Percentiles rank a stretch among this genome's conserved stretches.
Evolutionary conservation across 257 asterid genomes (phyloP).

Genomic region (Penstemon davidsonii): DNA sequence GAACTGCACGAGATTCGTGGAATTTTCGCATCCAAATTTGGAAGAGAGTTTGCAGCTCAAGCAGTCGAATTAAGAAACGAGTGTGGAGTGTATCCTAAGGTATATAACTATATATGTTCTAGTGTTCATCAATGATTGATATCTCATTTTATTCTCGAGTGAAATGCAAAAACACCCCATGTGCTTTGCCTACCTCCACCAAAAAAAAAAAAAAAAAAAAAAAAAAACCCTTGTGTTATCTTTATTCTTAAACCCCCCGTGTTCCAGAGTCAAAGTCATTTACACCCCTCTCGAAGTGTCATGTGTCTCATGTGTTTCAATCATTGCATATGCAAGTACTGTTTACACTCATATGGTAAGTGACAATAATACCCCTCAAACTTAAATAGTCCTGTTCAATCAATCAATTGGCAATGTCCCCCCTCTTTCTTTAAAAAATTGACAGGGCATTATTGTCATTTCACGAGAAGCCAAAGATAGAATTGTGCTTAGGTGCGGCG

Average conservation of each 20-base stretch:
- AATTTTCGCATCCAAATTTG: constrained; percentile 36
- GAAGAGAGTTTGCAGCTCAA: constrained; percentile 36
- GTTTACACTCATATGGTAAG: too few relatives aligned
- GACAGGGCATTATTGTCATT: not conserved
- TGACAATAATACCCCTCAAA: too few relatives aligned
- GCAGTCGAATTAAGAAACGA: constrained; percentile 36
- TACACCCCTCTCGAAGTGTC: too few relatives aligned
- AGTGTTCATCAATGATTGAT: not conserved
- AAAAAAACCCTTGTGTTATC: too few relatives aligned
- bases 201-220: too few relatives aligned
- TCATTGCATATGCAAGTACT: too few relatives aligned
- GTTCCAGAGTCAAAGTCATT: too few relatives aligned
- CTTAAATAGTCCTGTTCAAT: too few relatives aligned
- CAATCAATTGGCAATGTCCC: too few relatives aligned
- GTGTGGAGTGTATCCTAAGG: constrained; percentile 43
- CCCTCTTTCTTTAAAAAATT: not conserved
- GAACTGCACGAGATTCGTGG: constrained; percentile 48
- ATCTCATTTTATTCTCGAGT: not conserved
- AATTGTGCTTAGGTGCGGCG: not conserved
- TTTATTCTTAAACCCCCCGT: too few relatives aligned
- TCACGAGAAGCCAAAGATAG: not conserved
- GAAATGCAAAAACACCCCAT: not conserved
- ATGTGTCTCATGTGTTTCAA: too few relatives aligned
- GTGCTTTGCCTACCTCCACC: too few relatives aligned
- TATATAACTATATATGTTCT: not conserved